Evolutionary conservation across 441 rosid species (phyloP), one percentile per base, ranked within the genome.

Genomic region (Jatropha multifida): DNA sequence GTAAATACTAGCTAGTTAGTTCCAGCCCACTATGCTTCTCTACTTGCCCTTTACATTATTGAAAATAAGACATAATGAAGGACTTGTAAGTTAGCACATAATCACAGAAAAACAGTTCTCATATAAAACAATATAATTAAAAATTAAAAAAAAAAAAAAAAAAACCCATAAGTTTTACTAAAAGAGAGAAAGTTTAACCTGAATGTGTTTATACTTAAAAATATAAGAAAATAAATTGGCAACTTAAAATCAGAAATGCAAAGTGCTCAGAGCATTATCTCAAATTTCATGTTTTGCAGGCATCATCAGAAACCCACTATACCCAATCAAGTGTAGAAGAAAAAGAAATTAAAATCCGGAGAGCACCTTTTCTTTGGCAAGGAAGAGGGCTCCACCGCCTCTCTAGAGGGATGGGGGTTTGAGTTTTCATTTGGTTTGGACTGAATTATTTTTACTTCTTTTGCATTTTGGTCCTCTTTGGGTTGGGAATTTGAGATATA

Each of bases 381-480:
- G 60, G 67, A 59, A 59, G 60, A 40, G 37, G 48, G 59, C 15
- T 20, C 68, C 75, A 61, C 32, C 49, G 59, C 68, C 23, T 17
- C 18, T 68, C 44, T 37, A 52, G 56, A 61, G 75, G 68, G 20
- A 61, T 17, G 4, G 67, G 74, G 52, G 20, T 60, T 72, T 44
- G 67, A 44, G 68, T 65, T 48, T 41, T 71, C 41, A 18, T 72
- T 17, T 7, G 32, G 27, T 60, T 60, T 61, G 56, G 59, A 72
- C 41, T 13, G 46, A 37, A 26, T 69, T n/a, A 55, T 20, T 52
- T 68, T 70, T 64, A 70, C 37, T 62, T 69, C 48, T 52, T 69
- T 38, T 54, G 62, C 63, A 70, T 56, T 20, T 68, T 9, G 32
- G 48, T 55, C 49, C 63, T 56, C 64, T 70, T 55, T 41, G 48